Evolutionary conservation across 163 green algal species (phyloP).

Genomic region (Scenedesmus sp.): DNA sequence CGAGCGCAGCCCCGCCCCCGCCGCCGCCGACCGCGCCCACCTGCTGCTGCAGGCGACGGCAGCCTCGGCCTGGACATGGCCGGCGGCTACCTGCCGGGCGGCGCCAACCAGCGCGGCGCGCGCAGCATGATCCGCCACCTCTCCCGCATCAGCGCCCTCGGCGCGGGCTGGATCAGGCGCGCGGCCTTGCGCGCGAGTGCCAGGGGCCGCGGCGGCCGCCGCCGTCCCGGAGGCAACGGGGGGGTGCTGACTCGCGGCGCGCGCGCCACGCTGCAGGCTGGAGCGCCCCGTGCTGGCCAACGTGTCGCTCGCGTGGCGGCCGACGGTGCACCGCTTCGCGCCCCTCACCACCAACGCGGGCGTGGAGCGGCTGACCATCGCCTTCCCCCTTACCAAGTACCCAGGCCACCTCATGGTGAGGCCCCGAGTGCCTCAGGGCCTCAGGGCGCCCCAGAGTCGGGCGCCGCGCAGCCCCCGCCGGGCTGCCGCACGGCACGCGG

Average conservation of each 20-base stretch:
- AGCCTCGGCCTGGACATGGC: constrained; percentile 31
- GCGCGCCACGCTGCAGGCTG: no score
- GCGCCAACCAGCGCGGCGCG: background rate
- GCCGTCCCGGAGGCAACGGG: no score
- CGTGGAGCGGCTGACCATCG: constrained; percentile 35
- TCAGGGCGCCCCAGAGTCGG: no score
- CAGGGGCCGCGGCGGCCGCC: no score
- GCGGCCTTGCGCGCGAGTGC: background rate
- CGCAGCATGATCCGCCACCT: constrained; percentile 21
- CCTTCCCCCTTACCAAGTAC: constrained; percentile 32
- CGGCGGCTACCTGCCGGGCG: background rate
- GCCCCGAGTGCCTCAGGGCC: no score
- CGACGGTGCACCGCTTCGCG: constrained; percentile 28
- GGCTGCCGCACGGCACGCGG: no score
- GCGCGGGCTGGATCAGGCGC: constrained; percentile 30
- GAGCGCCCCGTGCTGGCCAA: constrained; percentile 45
- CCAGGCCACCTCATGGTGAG: constrained; percentile 39
- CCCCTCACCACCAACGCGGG: constrained; percentile 11
- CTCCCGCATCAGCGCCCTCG: constrained; percentile 15
- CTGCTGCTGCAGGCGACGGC: no score
- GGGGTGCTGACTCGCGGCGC: no score
- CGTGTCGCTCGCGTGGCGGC: constrained; percentile 14
- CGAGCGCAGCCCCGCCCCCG: no score
- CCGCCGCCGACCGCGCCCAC: no score
- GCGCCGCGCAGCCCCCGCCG: no score